Conservation (phyloP, 768 basidiomycete species). For the Erythrobasidium yunnanense region DNA sequence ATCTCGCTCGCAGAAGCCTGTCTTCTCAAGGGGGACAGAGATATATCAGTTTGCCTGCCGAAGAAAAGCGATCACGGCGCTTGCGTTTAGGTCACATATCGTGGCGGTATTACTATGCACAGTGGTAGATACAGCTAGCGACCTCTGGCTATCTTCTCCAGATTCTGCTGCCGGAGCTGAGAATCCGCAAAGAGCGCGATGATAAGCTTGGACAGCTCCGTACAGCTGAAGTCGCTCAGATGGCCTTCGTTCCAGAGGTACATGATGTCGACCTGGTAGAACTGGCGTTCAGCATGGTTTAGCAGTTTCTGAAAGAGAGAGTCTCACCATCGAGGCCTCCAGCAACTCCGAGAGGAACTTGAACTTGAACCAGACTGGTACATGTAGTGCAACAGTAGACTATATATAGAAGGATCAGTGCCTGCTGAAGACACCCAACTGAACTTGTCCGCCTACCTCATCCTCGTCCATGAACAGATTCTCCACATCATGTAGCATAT, state of each 20-base stretch:
- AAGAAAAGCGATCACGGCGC: no score
- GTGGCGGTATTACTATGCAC: no score
- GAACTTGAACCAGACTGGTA: constrained; percentile 45
- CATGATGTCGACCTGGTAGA: constrained; percentile 43
- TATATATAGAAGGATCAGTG: neutral
- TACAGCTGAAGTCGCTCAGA: constrained; percentile 43
- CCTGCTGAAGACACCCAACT: neutral
- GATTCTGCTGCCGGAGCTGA: constrained; percentile 33
- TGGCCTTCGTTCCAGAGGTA: constrained; percentile 45
- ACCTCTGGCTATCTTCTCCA: constrained; percentile 31
- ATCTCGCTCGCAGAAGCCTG: no score
- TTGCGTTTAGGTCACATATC: no score
- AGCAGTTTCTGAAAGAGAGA: neutral
- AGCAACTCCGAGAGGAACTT: constrained; percentile 46
- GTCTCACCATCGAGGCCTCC: constrained; percentile 35
- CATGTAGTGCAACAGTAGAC: constrained; percentile 41
- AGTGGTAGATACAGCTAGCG: no score
- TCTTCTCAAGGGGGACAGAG: no score
- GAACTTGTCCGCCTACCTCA: neutral
- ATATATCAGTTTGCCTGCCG: no score
- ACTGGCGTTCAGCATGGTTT: constrained; percentile 14
- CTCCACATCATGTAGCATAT: constrained; percentile 42
- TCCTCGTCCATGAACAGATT: constrained; percentile 38
- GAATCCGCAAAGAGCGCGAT: constrained; percentile 42
- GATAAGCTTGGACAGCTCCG: constrained; percentile 43